A percentile compares a stretch with the other conserved stretches of the same genome.
phyloP scores from a whole-genome alignment of 371 early-diverging fungal genomes.

The Mucor irregularis region DNA sequence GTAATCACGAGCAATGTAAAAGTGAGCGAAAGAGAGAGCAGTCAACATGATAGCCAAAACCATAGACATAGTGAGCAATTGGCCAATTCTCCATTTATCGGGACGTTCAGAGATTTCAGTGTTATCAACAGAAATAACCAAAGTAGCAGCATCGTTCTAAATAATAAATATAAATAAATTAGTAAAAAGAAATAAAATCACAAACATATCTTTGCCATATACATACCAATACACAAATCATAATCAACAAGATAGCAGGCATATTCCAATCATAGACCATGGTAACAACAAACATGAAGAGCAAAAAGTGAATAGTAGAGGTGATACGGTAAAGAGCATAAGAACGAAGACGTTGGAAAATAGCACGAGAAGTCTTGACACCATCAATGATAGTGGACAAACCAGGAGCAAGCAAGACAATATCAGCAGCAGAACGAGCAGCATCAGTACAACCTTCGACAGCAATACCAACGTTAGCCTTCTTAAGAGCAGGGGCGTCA shows the following conservation, averaged over 20 bases:
- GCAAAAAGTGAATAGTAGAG: slow-evolving; percentile 89
- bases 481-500: slow-evolving; percentile 90
- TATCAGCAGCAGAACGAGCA: slow-evolving; percentile 95
- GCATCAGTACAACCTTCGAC: slow-evolving; percentile 92
- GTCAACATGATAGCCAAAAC: slow-evolving; percentile 75
- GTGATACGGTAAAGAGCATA: slow-evolving; percentile 93
- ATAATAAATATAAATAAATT: neutral
- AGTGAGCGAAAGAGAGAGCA: slow-evolving; percentile 80
- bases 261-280: slow-evolving; percentile 79
- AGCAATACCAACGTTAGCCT: slow-evolving; percentile 88
- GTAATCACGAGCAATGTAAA: slow-evolving; percentile 72
- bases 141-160: slow-evolving; percentile 87
- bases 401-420: slow-evolving; percentile 87
- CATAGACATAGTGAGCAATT: slow-evolving; percentile 77
- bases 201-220: too few species aligned
- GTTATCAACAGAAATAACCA: slow-evolving; percentile 91
- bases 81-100: slow-evolving; percentile 93
- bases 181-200: neutral
- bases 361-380: slow-evolving; percentile 80
- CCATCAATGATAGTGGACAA: slow-evolving; percentile 90
- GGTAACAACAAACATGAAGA: slow-evolving; percentile 91
- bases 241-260: slow-evolving; percentile 79
- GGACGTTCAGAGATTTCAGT: slow-evolving; percentile 83
- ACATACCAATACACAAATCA: slow-evolving; percentile 77
- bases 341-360: slow-evolving; percentile 92